Conservation (phyloP, 1,139 yeast species). For the Pichia sp. region DNA sequence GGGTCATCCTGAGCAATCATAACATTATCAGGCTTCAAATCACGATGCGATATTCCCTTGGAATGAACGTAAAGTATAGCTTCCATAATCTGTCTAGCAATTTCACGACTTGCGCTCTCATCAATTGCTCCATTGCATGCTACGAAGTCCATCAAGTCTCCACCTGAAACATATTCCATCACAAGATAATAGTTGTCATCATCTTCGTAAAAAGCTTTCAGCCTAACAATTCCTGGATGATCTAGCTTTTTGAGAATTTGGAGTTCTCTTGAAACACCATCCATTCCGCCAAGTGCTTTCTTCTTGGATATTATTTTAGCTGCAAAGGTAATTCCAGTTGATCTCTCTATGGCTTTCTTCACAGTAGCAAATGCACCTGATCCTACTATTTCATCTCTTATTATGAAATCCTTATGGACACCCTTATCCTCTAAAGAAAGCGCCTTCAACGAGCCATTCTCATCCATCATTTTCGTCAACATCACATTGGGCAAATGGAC, state of each 20-base stretch:
- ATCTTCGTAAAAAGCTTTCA: conserved; percentile 84
- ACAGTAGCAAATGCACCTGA: conserved; percentile 98
- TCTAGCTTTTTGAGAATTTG: conserved; percentile 70
- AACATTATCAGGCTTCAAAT: conserved; percentile 88
- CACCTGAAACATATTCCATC: conserved; percentile 95
- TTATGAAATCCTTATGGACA: conserved; percentile 68
- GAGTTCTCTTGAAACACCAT: conserved; percentile 81
- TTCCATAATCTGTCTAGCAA: conserved; percentile 73
- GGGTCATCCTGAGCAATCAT: conserved; percentile 89
- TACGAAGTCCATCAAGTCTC: conserved; percentile 96
- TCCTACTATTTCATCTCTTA: conserved; percentile 81
- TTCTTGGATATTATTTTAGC: conserved; percentile 84
- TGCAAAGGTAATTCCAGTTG: conserved; percentile 81
- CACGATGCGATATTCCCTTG: conserved; percentile 88
- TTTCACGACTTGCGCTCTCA: conserved; percentile 84
- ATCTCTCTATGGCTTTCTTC: conserved; percentile 79
- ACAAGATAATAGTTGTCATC: conserved; percentile 74
- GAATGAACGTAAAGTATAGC: conserved; percentile 87
- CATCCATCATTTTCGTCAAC: conserved; percentile 17
- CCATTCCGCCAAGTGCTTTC: conserved; percentile 73
- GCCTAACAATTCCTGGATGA: conserved; percentile 79
- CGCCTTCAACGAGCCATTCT: background rate
- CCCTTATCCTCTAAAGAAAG: conserved; percentile 30
- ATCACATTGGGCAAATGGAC: conserved; percentile 47
- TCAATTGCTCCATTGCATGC: conserved; percentile 89